A percentile compares a stretch with the other conserved stretches of the same genome.
Evolutionary conservation across 2,329 filamentous ascomycete genomes (phyloP).

Genomic region (Aureobasidium pullulans): DNA sequence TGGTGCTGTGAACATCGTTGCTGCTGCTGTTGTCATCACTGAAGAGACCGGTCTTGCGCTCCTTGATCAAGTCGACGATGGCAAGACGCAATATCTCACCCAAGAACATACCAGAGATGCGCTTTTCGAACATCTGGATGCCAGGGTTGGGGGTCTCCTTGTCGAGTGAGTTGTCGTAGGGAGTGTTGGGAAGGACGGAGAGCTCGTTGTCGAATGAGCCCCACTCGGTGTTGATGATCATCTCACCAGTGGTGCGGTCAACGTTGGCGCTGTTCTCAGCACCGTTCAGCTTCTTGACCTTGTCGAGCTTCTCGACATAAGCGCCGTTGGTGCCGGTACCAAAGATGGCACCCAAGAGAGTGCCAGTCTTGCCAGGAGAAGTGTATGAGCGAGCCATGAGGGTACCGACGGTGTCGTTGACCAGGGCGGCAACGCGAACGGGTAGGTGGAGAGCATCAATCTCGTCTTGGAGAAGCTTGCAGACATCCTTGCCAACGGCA

Average conservation of each 20-base stretch:
- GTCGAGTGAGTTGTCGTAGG: constrained; percentile 75
- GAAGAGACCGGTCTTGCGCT: constrained; percentile 64
- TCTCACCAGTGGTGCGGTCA: constrained; percentile 75
- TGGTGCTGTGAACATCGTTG: constrained; percentile 63
- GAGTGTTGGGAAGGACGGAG: constrained; percentile 76
- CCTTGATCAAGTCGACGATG: constrained; percentile 63
- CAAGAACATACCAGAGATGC: constrained; percentile 95
- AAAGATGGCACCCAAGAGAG: constrained; percentile 92
- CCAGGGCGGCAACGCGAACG: constrained; percentile 88
- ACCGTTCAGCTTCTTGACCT: constrained; percentile 66
- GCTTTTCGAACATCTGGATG: constrained; percentile 98
- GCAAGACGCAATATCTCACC: constrained; percentile 84
- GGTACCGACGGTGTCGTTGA: constrained; percentile 96
- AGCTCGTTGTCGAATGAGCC: constrained; percentile 95
- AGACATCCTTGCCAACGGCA: constrained; percentile 89
- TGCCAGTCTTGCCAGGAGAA: constrained; percentile 76
- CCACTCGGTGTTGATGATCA: constrained; percentile 99
- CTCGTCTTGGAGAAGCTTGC: constrained; percentile 77
- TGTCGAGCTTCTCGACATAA: constrained; percentile 85
- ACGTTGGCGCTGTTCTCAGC: constrained; percentile 37
- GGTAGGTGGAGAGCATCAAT: constrained; percentile 81
- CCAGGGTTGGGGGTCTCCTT: constrained; percentile 79
- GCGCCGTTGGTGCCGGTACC: constrained; percentile 96
- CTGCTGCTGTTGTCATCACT: constrained; percentile 63
- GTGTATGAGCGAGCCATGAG: constrained; percentile 97